Evolutionary conservation across 1,284 basidiomycete species (phyloP).

Genomic region (Cutaneotrichosporon sp.): DNA sequence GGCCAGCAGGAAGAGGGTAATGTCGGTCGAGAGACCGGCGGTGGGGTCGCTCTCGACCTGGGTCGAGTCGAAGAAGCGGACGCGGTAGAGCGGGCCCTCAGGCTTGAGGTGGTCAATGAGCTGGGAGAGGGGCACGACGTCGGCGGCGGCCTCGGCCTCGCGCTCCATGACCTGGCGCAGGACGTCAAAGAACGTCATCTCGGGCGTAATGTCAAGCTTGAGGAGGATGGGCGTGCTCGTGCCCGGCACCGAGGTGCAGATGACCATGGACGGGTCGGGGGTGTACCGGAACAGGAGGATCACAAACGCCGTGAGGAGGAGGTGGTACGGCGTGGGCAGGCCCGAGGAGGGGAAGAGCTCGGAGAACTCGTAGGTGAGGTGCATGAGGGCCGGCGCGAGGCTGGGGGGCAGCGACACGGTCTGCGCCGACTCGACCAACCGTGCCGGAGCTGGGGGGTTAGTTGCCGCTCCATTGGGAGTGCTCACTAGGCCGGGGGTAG

Average conservation of each 20-base stretch:
- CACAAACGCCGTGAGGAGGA: constrained; percentile 87
- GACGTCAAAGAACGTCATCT: constrained; percentile 89
- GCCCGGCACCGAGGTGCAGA: constrained; percentile 81
- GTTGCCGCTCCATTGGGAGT: background rate
- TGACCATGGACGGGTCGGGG: constrained; percentile 90
- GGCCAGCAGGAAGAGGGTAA: constrained; percentile 69
- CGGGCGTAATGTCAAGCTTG: constrained; percentile 79
- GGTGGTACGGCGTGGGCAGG: constrained; percentile 82
- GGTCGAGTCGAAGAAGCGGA: constrained; percentile 85
- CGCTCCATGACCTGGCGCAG: constrained; percentile 63
- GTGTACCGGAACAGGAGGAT: constrained; percentile 94
- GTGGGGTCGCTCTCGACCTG: constrained; percentile 74
- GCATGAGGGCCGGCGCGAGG: constrained; percentile 49
- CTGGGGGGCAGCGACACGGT: constrained; percentile 61
- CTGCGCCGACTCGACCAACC: constrained; percentile 76
- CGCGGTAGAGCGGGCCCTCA: constrained; percentile 74
- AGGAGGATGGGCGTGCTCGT: constrained; percentile 80
- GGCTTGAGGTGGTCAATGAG: constrained; percentile 73
- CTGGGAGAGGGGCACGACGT: constrained; percentile 79
- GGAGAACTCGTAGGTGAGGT: constrained; percentile 71
- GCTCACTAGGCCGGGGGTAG: constrained; percentile 75
- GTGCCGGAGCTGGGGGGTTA: constrained; percentile 60
- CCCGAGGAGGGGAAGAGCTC: constrained; percentile 46
- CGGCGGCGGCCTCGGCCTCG: constrained; percentile 79
- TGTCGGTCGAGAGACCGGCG: constrained; percentile 83